Evolutionary conservation across 495 filamentous ascomycete species (phyloP), one percentile per base, ranked within the genome.

Genomic region (Halenospora varia): DNA sequence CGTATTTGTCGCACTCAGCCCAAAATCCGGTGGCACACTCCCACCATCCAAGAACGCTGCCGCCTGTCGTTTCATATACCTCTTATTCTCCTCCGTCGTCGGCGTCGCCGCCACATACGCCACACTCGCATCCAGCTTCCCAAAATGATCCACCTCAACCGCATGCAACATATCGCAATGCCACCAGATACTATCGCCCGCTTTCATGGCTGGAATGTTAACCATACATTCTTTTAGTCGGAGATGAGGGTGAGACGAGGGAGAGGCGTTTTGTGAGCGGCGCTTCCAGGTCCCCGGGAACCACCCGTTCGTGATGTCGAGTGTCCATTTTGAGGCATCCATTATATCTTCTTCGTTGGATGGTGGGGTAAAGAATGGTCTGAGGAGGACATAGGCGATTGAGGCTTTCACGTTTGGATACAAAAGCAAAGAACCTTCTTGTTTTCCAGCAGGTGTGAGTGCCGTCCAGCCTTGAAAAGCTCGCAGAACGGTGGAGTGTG

Each of bases 401-500:
- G 46, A 47, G 17, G 25, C 35, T 54, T 52, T 54, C 29, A 60
- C 44, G 25, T 60, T 46, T 13, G 57, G 57, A 41, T 48, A 60
- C 25, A 60, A 41, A 23, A 60, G 47, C 25, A 60, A 49, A 24
- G 49, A 52, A 18, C 61, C 61, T 47, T 64, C 61, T 22, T 48
- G 11, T 3, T 47, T 13, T 8, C n/a, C 61, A 15, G 52, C 47
- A 19, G 26, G 17, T 1, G 57, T 61, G 2, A 61, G 45, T 25
- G 61, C 61, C 39, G 61, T 64, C 61, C 61, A 64, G 20, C 61
- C 57, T 53, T 64, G 61, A 52, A 56, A 61, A 6, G 59, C 26
- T 11, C 61, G 40, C 26, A 64, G 26, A 2, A 61, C 61, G n/a
- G 53, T 60, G 17, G 50, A 60, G 22, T 64, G 61, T 9, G 46